These are phyloP conservation scores for Chlorella sp. DNA, from an alignment of 139 green algal genomes.

Conservation along the genomic window DNA sequence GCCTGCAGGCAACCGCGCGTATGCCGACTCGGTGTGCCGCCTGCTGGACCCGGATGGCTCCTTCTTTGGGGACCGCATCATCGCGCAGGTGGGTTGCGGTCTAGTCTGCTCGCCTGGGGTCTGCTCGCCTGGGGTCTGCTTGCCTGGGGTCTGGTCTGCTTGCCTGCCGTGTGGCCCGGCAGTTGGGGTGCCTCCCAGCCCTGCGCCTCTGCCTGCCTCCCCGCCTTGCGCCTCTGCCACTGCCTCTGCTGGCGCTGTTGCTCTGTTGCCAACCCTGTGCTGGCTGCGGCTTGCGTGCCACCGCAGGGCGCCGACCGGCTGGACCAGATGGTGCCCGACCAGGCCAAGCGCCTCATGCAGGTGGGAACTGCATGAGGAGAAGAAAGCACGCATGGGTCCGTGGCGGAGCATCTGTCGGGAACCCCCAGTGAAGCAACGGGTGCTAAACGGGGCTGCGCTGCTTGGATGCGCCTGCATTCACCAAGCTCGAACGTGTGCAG, in stretches of 20 bases:
- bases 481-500: no score
- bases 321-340: conserved; percentile 30
- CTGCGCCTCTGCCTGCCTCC: no score
- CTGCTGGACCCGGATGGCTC: conserved; percentile 77
- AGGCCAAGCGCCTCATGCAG: conserved; percentile 40
- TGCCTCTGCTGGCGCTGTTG: neutral
- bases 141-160: no score
- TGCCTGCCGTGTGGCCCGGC: no score
- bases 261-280: neutral
- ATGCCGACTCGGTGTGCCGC: conserved; percentile 83
- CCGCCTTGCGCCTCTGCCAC: no score
- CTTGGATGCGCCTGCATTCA: no score
- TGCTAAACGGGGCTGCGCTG: no score
- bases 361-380: neutral
- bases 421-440: no score
- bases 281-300: neutral
- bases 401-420: no score
- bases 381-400: no score
- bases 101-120: neutral
- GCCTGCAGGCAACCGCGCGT: conserved; percentile 68
- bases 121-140: neutral
- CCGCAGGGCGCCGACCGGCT: conserved; percentile 33
- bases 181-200: no score
- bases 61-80: conserved; percentile 79
- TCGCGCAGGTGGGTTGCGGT: conserved; percentile 42